Base-by-base conservation (phyloP, 2,329 filamentous ascomycete species). In the Cladophialophora chaetospira region DNA sequence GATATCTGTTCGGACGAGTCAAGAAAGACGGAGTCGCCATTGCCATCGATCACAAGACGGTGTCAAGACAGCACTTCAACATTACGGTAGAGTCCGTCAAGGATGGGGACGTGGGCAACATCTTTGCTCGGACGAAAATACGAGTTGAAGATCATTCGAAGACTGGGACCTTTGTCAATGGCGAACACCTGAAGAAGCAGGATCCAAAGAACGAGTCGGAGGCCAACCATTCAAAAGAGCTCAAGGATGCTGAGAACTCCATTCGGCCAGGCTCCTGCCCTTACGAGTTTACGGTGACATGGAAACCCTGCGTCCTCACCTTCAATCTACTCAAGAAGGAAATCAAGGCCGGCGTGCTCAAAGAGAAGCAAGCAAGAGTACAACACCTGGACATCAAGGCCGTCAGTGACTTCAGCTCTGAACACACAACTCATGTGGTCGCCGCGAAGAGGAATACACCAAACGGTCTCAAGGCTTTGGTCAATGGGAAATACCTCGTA, bases 321-420 rank as follows among this genome's bases (percentile, higher is more conserved):
- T 93, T 94, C 69, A 89, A 88, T 1, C 88, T 89, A 56, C 85
- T 87, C 5, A 82, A 81, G 55, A 88, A 87, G 63, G 86, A 91
- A 65, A 74, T 86, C 29, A 89, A 86, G 63, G 78, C 72, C 31
- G 84, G 87, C 65, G 84, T 87, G 1, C 77, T 92, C 53, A 74
- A 77, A 1, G 76, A 77, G 15, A 80, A 91, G 23, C 83, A 83
- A 60, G 75, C 82, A 28, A 81, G 81, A 51, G 82, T 97, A 15
- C 91, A 95, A 69, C 83, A 87, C 42, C 79, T 96, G n/a, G 94
- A 96, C 69, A 87, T 97, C 71, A 97, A 97, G 71, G 86, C 91
- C 11, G 77, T 88, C 11, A 79, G 83, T 40, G 86, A 91, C 3
- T 97, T 91, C 71, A 75, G 88, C 21, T 75, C 81, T 23, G 80